Percentiles rank a stretch among this genome's conserved stretches.
These are phyloP conservation scores for Xerocomus minutiporus DNA, from an alignment of 1,284 basidiomycete species.

Conservation along the genomic window DNA sequence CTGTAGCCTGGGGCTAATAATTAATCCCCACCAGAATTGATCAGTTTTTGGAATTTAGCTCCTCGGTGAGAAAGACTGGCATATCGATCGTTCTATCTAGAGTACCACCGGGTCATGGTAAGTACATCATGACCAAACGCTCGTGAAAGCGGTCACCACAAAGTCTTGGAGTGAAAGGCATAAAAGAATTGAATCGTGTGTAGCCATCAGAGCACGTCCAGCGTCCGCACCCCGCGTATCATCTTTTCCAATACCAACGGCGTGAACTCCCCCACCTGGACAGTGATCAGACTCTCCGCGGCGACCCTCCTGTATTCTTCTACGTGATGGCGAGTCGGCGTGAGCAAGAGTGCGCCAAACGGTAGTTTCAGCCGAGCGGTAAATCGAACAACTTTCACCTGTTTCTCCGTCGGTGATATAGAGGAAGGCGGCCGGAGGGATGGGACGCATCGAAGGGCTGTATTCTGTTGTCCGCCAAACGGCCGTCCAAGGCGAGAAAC, in stretches of 20 bases:
- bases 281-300: conserved; percentile 2
- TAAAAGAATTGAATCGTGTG: background rate
- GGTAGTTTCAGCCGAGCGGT: conserved; percentile 1
- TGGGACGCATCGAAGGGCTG: background rate
- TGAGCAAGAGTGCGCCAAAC: conserved; percentile 8
- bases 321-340: background rate
- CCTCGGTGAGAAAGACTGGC: no score
- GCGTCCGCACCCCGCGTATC: background rate
- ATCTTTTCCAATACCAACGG: background rate
- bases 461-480: background rate
- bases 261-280: background rate
- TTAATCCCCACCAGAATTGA: no score
- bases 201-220: no score
- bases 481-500: background rate
- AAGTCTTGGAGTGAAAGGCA: no score
- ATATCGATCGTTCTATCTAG: no score
- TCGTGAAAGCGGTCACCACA: background rate
- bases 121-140: background rate
- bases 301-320: conserved; percentile 8
- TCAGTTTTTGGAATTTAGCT: no score
- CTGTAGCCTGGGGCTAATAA: no score
- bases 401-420: background rate
- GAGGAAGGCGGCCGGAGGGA: background rate
- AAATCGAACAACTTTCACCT: background rate
- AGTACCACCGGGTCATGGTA: background rate